A percentile compares a stretch with the other conserved stretches of the same genome.
These are phyloP conservation scores for Aspergillus udagawae DNA, from an alignment of 2,329 filamentous ascomycete species.

Conservation along the genomic window DNA sequence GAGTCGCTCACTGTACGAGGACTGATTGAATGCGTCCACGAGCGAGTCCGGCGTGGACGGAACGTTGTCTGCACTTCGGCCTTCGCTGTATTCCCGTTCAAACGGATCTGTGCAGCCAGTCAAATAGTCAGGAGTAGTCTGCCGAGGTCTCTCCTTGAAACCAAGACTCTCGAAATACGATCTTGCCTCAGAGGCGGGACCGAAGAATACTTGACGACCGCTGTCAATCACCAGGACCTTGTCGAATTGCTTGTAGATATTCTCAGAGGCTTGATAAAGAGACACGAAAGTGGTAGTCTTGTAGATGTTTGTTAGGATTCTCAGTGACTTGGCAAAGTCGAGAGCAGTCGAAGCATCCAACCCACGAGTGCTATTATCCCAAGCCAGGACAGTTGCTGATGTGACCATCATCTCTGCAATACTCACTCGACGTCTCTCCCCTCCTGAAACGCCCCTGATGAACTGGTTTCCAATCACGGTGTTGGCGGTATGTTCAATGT, in stretches of 20 bases:
- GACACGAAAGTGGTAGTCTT: conserved; percentile 81
- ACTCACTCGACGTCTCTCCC: conserved; percentile 73
- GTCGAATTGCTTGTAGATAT: conserved; percentile 74
- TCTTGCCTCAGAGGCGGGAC: conserved; percentile 63
- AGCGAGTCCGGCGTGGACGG: conserved; percentile 66
- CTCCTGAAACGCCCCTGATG: conserved; percentile 74
- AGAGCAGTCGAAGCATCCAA: conserved; percentile 65
- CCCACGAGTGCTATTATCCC: conserved; percentile 71
- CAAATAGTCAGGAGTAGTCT: conserved; percentile 77
- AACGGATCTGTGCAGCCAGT: conserved; percentile 82
- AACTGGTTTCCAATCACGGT: conserved; percentile 83
- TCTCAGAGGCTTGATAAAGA: conserved; percentile 80
- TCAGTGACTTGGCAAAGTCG: conserved; percentile 65
- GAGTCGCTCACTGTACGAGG: conserved; percentile 54
- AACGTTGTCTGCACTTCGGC: conserved; percentile 61
- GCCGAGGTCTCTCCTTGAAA: conserved; percentile 68
- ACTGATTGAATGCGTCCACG: conserved; percentile 66
- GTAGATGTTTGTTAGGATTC: conserved; percentile 79
- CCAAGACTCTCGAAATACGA: conserved; percentile 74
- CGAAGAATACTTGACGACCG: conserved; percentile 73
- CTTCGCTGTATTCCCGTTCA: conserved; percentile 70
- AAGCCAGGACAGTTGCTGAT: conserved; percentile 66
- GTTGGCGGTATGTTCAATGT: conserved; percentile 81
- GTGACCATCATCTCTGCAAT: conserved; percentile 82
- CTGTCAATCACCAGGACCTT: conserved; percentile 79